Evolutionary conservation across 805 yeast species (phyloP), one percentile per base, ranked within the genome.

Genomic region (Barnettozyma sp.): DNA sequence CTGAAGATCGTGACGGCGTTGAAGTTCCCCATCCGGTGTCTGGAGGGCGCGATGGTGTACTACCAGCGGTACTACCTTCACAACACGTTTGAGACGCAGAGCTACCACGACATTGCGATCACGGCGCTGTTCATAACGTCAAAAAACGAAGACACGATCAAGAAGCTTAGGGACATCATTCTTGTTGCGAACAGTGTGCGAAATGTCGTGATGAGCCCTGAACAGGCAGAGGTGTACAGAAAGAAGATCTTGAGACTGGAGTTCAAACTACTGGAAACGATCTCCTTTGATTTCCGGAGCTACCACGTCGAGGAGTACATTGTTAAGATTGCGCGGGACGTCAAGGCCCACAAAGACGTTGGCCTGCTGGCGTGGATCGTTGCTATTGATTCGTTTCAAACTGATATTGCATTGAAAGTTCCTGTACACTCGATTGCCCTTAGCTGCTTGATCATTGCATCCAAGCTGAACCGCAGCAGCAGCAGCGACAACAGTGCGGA

Each of bases 91-190:
- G 76, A 71, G 39, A 65, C 68, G 10, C 63, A 62, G 15, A 65
- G 70, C 35, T 74, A 77, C 29, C 67, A 66, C 44, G 78, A 79
- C 29, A 71, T 83, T n/a, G 83, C 21, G 3, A 27, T 27, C 6
- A 27, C 30, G 7, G 30, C 30, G 4, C 15, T 27, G 14, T 29
- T 27, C n/a, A 18, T 27, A 13, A 27, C 30, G 7, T 27, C 30
- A 5, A 85, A 87, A 55, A 76, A 78, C 44, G 94, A 84, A 50
- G 96, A 87, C 51, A 83, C 87, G 27, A 78, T 86, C 27, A 86
- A 85, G 54, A 82, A 82, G 46, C 55, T 81, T 12, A 66, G 74
- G 35, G 84, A 82, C 30, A 67, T 86, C 10, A 69, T 79, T 30
- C 52, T 60, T 4, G 60, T 59, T 24, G 62, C 68, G 5, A 52